These are phyloP conservation scores for Meyerozyma guilliermondii DNA, from an alignment of 1,139 yeast genomes.

Conservation along the genomic window DNA sequence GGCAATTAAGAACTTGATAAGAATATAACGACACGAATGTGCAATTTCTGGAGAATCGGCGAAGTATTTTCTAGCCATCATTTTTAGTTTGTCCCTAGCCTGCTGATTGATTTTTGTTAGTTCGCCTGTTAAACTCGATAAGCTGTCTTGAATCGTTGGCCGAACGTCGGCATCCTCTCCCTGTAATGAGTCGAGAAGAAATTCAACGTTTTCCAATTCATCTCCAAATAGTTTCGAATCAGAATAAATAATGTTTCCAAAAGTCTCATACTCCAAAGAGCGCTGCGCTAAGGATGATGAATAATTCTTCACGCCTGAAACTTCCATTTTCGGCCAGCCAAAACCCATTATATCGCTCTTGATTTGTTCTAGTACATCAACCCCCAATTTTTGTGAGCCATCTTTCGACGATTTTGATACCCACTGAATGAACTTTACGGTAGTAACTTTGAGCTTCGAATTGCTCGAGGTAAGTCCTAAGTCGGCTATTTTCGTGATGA, in stretches of 20 bases:
- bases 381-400: conserved; percentile 7
- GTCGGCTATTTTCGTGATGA: conserved; percentile 41
- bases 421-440: conserved; percentile 62
- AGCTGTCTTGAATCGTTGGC: conserved; percentile 67
- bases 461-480: conserved; percentile 55
- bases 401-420: conserved; percentile 26
- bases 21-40: conserved; percentile 50
- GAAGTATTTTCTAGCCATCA: conserved; percentile 37
- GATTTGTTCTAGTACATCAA: conserved; percentile 25
- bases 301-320: conserved; percentile 25
- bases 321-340: conserved; percentile 55
- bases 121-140: conserved; percentile 54
- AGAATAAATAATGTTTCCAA: conserved; percentile 59
- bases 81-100: conserved; percentile 41
- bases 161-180: conserved; percentile 61
- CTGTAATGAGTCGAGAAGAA: conserved; percentile 67
- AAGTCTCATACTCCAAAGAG: conserved; percentile 67
- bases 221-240: conserved; percentile 38
- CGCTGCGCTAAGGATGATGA: conserved; percentile 39
- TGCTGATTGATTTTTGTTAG: conserved; percentile 35
- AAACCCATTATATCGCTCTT: conserved; percentile 47
- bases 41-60: conserved; percentile 16
- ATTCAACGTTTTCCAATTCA: conserved; percentile 53
- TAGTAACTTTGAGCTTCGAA: conserved; percentile 40
- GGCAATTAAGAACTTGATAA: conserved; percentile 61